phyloP scores from a whole-genome alignment of 2,329 filamentous ascomycete species.

The Macrophomina pseudophaseolina region DNA sequence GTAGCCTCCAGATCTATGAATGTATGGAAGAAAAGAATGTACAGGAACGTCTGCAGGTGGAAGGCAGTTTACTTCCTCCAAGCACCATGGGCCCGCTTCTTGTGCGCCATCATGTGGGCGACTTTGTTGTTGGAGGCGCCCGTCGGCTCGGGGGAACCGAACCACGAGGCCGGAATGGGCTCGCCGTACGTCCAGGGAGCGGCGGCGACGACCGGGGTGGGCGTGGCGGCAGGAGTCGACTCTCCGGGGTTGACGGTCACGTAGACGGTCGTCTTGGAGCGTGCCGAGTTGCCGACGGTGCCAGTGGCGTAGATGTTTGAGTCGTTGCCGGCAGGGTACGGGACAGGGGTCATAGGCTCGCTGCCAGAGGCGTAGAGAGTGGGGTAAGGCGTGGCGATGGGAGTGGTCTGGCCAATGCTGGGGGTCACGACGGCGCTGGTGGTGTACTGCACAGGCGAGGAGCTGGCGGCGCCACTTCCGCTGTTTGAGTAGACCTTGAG shows the following conservation, averaged over 20 bases:
- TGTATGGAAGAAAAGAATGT: not conserved
- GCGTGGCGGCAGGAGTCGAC: not conserved
- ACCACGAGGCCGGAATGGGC: not conserved
- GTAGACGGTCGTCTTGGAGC: slow-evolving; percentile 13
- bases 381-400: not conserved
- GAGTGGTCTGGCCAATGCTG: not conserved
- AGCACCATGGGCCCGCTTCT: slow-evolving; percentile 14
- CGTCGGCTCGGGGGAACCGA: slow-evolving; percentile 7
- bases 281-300: not conserved
- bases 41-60: not conserved
- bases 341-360: not conserved
- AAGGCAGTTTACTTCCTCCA: slow-evolving; percentile 16
- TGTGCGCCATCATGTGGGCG: slow-evolving; percentile 23
- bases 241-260: slow-evolving; percentile 1
- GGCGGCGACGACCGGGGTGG: slow-evolving; percentile 36
- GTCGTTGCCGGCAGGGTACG: slow-evolving; percentile 1
- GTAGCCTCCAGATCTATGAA: slow-evolving; percentile 4
- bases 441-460: not conserved
- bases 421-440: not conserved
- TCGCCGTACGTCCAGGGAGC: slow-evolving; percentile 28
- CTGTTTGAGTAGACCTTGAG: slow-evolving; percentile 43
- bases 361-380: slow-evolving; percentile 2
- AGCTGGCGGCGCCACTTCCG: not conserved
- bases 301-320: not conserved
- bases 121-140: slow-evolving; percentile 13